phyloP scores from a whole-genome alignment of 495 filamentous ascomycete genomes.

The Aspergillus taichungensis region DNA sequence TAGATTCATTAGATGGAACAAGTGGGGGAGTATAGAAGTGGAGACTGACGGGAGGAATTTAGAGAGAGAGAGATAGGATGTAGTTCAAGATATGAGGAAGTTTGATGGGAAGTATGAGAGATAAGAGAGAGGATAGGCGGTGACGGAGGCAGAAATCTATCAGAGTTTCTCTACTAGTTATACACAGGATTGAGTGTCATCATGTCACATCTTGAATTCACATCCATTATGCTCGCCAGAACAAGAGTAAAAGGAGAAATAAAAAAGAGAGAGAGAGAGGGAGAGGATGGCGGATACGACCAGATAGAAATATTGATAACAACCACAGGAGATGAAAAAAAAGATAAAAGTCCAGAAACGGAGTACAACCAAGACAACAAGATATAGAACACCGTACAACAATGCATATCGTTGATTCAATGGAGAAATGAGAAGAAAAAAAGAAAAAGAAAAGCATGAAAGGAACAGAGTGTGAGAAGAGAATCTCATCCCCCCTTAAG shows the following conservation, averaged over 20 bases:
- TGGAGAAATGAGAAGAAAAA: slow-evolving; percentile 1
- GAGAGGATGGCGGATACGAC: slow-evolving; percentile 5
- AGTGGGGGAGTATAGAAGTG: not conserved
- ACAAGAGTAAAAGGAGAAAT: slow-evolving; percentile 1
- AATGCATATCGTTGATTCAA: slow-evolving; percentile 9
- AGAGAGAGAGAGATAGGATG: not conserved
- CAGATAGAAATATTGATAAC: slow-evolving; percentile 7
- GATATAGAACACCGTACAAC: slow-evolving; percentile 13
- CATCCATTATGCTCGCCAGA: not conserved
- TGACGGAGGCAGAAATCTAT: not conserved
- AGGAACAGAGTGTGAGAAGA: not conserved
- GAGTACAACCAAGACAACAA: slow-evolving; percentile 3
- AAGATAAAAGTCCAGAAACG: not conserved
- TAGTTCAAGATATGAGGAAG: not conserved
- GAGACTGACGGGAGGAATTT: slow-evolving; percentile 3
- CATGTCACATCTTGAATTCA: too few relatives aligned
- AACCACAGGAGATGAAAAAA: slow-evolving; percentile 3
- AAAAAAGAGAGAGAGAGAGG: slow-evolving; percentile 4
- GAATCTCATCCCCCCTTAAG: slow-evolving; percentile 9
- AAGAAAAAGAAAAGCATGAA: not conserved
- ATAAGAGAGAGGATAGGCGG: not conserved
- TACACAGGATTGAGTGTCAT: too few relatives aligned
- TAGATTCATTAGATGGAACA: not conserved
- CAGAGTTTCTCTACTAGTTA: too few relatives aligned
- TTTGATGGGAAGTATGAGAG: not conserved